phyloP scores from a whole-genome alignment of 208 protist species.

The Leishmania arabica region DNA sequence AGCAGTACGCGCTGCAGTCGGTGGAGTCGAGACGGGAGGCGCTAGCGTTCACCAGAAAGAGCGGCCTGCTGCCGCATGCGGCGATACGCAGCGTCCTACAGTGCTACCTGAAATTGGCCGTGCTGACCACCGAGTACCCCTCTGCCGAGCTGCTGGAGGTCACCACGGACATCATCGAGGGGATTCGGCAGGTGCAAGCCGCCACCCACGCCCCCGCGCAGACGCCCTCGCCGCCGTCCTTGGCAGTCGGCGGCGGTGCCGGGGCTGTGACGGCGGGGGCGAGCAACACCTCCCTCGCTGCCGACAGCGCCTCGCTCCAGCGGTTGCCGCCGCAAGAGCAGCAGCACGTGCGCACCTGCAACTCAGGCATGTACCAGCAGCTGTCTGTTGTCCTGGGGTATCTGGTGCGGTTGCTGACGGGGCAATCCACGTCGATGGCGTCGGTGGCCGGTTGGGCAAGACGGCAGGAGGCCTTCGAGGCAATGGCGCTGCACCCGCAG shows the following conservation, averaged over 20 bases:
- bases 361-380: conserved; percentile 87
- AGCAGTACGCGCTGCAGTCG: conserved; percentile 40
- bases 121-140: conserved; percentile 36
- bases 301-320: conserved; percentile 37
- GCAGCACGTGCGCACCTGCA: conserved; percentile 82
- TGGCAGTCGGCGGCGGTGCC: not conserved
- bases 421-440: conserved; percentile 1
- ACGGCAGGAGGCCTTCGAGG: conserved; percentile 38
- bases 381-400: conserved; percentile 65
- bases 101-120: conserved; percentile 67
- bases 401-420: conserved; percentile 58
- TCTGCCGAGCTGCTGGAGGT: conserved; percentile 36
- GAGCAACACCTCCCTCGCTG: conserved; percentile 18
- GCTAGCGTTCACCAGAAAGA: conserved; percentile 31
- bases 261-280: conserved; percentile 1
- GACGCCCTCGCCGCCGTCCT: not conserved
- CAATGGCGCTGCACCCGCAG: conserved; percentile 44
- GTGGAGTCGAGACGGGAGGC: conserved; percentile 39
- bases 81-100: conserved; percentile 82
- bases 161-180: conserved; percentile 58
- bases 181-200: conserved; percentile 50
- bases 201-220: conserved; percentile 22
- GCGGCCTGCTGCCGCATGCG: conserved; percentile 70
- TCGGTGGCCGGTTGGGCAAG: conserved; percentile 4
- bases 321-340: conserved; percentile 79